These are phyloP conservation scores for Zalaria sp. DNA, from an alignment of 2,329 filamentous ascomycete genomes.

Conservation along the genomic window DNA sequence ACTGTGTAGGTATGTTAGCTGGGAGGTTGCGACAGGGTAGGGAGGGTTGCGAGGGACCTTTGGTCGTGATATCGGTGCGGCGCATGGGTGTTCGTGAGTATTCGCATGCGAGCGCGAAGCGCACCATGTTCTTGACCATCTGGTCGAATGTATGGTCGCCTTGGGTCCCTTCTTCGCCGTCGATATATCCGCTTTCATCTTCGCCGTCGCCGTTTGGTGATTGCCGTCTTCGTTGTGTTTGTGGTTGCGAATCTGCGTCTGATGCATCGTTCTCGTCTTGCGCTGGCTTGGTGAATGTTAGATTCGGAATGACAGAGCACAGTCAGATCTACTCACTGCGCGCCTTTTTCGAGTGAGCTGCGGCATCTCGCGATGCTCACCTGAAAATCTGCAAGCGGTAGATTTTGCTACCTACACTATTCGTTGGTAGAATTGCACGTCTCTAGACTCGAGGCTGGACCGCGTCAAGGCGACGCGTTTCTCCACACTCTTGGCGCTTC, in stretches of 20 bases:
- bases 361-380: no score
- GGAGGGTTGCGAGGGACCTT: constrained; percentile 18
- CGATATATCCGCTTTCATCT: constrained; percentile 6
- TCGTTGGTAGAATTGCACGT: no score
- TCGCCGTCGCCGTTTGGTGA: constrained; percentile 6
- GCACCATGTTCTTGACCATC: constrained; percentile 47
- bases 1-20: constrained; percentile 27
- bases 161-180: constrained; percentile 12
- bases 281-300: neutral
- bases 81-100: constrained; percentile 44
- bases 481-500: no score
- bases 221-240: constrained; percentile 14
- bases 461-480: no score
- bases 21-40: no score
- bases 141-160: constrained; percentile 19
- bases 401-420: no score
- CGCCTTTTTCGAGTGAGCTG: constrained; percentile 11
- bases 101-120: constrained; percentile 46
- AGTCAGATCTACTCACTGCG: constrained; percentile 8
- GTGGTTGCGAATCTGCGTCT: constrained; percentile 12
- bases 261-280: constrained; percentile 11
- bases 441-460: no score
- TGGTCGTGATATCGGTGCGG: constrained; percentile 42
- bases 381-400: no score
- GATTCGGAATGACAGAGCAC: neutral